Percentiles rank a stretch among this genome's conserved stretches.
Evolutionary conservation across 768 basidiomycete genomes (phyloP).

Genomic region (Suillus plorans): DNA sequence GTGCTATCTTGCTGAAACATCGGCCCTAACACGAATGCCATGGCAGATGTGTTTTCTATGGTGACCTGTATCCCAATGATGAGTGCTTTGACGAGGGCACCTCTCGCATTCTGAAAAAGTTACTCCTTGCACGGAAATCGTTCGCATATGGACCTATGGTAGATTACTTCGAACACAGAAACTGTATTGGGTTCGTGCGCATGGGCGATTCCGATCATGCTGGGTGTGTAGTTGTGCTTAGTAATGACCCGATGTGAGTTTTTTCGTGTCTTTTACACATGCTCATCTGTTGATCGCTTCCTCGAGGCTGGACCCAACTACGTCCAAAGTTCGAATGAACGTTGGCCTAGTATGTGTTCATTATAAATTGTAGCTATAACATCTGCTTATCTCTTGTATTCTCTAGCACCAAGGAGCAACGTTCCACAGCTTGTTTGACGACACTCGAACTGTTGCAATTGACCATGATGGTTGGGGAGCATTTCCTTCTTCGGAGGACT

Average conservation of each 20-base stretch:
- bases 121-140: conserved; percentile 62
- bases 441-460: conserved; percentile 42
- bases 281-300: conserved; percentile 62
- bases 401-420: conserved; percentile 27
- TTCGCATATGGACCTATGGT: conserved; percentile 64
- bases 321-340: conserved; percentile 54
- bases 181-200: conserved; percentile 79
- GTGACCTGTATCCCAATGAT: conserved; percentile 72
- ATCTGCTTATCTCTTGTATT: conserved; percentile 5
- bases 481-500: conserved; percentile 58
- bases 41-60: conserved; percentile 82
- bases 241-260: conserved; percentile 53
- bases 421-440: conserved; percentile 51
- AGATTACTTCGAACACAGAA: conserved; percentile 58
- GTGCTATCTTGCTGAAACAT: conserved; percentile 26
- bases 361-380: conserved; percentile 4
- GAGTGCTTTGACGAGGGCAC: conserved; percentile 61
- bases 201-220: conserved; percentile 50
- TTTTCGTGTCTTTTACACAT: conserved; percentile 58
- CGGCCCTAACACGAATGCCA: not conserved
- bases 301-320: conserved; percentile 14
- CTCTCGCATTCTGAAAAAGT: conserved; percentile 47
- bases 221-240: conserved; percentile 73
- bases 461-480: conserved; percentile 61
- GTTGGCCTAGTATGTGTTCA: conserved; percentile 54